Percentiles rank a stretch among this genome's conserved stretches.
phyloP scores from a whole-genome alignment of 768 basidiomycete species.

The Suillus lakei region DNA sequence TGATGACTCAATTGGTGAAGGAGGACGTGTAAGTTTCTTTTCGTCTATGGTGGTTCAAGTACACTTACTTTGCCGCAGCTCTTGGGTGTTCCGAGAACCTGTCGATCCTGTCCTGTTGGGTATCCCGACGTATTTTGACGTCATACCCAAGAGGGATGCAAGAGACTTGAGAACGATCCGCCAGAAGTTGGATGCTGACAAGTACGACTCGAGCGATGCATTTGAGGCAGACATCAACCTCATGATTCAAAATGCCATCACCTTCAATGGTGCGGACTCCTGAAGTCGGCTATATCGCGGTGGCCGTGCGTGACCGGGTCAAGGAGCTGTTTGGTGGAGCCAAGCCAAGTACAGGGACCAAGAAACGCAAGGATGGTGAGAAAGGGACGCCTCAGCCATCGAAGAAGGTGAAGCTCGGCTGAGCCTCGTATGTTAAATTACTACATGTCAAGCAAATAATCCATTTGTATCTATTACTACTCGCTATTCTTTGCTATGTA shows the following conservation, averaged over 20 bases:
- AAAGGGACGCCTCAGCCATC: conserved; percentile 62
- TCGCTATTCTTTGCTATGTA: conserved; percentile 39
- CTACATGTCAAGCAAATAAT: conserved; percentile 33
- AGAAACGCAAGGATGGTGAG: conserved; percentile 80
- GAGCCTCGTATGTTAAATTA: conserved; percentile 27
- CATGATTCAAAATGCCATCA: conserved; percentile 88
- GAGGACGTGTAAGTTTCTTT: conserved; percentile 62
- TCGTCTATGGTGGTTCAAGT: conserved; percentile 5
- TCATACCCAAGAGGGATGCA: conserved; percentile 85
- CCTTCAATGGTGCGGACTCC: conserved; percentile 87
- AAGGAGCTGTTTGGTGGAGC: conserved; percentile 56
- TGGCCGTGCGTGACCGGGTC: conserved; percentile 53
- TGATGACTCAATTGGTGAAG: conserved; percentile 71
- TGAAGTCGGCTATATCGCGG: conserved; percentile 72
- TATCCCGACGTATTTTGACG: conserved; percentile 87
- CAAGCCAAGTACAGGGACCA: conserved; percentile 47
- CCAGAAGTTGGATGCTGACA: conserved; percentile 79
- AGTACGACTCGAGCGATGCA: conserved; percentile 76
- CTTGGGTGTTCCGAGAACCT: conserved; percentile 79
- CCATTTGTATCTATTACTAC: conserved; percentile 29
- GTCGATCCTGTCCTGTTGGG: conserved; percentile 86
- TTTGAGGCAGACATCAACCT: conserved; percentile 86
- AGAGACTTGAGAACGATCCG: conserved; percentile 87
- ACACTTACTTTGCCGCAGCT: conserved; percentile 42
- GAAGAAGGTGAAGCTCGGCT: conserved; percentile 72